Percentiles rank a stretch among this genome's conserved stretches.
Conservation (phyloP, 768 basidiomycete species). For the Suillus subalutaceus region DNA sequence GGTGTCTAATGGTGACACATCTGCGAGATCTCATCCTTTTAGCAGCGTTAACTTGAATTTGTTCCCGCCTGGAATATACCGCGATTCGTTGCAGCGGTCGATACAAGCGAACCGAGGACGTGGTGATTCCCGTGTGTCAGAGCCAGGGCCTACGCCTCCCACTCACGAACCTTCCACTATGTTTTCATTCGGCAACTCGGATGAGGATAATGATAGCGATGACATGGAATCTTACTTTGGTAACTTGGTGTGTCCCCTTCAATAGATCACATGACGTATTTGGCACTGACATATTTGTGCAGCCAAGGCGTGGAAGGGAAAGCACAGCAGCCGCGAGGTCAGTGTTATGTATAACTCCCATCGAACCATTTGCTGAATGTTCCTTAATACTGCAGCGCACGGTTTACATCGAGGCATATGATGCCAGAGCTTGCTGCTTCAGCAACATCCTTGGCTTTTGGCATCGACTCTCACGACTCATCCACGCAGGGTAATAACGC, state of each 20-base stretch:
- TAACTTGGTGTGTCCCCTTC: background rate
- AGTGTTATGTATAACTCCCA: background rate
- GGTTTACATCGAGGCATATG: conserved; percentile 3
- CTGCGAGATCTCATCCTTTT: conserved; percentile 28
- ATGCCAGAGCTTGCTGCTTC: conserved; percentile 3
- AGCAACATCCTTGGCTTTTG: background rate
- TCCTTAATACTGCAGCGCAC: background rate
- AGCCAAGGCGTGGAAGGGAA: conserved; percentile 10
- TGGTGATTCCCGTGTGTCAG: background rate
- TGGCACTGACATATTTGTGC: background rate
- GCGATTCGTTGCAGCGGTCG: conserved; percentile 29
- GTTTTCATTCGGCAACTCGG: conserved; percentile 5
- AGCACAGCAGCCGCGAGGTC: conserved; percentile 8
- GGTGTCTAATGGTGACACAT: background rate
- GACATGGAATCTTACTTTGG: conserved; percentile 9
- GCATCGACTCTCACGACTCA: conserved; percentile 4
- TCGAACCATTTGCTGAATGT: background rate
- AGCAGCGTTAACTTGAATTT: conserved; percentile 32
- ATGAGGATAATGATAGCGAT: conserved; percentile 9
- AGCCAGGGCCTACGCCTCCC: background rate
- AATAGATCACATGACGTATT: background rate
- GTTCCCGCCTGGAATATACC: conserved; percentile 36
- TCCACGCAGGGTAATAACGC: background rate
- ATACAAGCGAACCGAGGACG: conserved; percentile 24
- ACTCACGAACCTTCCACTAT: background rate